Percentiles rank a stretch among this genome's conserved stretches.
phyloP scores from a whole-genome alignment of 768 basidiomycete species.

The Mycena kentingensis region DNA sequence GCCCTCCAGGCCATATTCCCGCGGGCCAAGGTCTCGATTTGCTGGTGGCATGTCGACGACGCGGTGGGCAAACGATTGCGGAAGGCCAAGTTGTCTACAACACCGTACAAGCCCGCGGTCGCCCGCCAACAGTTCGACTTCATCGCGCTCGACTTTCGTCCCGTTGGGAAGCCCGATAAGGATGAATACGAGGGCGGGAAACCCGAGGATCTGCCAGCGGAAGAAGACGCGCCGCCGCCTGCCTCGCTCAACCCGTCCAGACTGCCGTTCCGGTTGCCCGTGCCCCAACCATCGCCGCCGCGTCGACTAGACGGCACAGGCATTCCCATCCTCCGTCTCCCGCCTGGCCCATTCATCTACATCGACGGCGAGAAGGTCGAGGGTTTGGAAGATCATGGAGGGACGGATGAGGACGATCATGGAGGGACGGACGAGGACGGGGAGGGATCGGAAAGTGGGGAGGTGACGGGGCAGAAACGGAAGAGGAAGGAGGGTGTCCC shows the following conservation, averaged over 20 bases:
- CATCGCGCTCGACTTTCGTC: constrained; percentile 23
- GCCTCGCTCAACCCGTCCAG: constrained; percentile 10
- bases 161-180: constrained; percentile 19
- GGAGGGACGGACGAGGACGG: too few species aligned
- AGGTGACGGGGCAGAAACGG: too few species aligned
- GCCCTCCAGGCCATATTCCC: constrained; percentile 20
- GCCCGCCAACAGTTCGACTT: constrained; percentile 23
- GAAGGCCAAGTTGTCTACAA: constrained; percentile 26
- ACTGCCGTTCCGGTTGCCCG: too few species aligned
- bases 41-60: constrained; percentile 26
- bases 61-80: constrained; percentile 20
- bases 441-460: too few species aligned
- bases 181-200: constrained; percentile 27
- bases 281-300: too few species aligned
- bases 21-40: constrained; percentile 29
- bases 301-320: too few species aligned
- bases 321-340: too few species aligned
- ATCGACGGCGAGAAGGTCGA: too few species aligned
- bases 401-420: too few species aligned
- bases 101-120: constrained; percentile 24
- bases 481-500: not conserved
- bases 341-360: too few species aligned
- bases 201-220: constrained; percentile 35
- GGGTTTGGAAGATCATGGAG: too few species aligned
- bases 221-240: not conserved